These are phyloP conservation scores for Echinochloa phyllopogon DNA, from an alignment of 176 grass and related monocot genomes.

Conservation along the genomic window DNA sequence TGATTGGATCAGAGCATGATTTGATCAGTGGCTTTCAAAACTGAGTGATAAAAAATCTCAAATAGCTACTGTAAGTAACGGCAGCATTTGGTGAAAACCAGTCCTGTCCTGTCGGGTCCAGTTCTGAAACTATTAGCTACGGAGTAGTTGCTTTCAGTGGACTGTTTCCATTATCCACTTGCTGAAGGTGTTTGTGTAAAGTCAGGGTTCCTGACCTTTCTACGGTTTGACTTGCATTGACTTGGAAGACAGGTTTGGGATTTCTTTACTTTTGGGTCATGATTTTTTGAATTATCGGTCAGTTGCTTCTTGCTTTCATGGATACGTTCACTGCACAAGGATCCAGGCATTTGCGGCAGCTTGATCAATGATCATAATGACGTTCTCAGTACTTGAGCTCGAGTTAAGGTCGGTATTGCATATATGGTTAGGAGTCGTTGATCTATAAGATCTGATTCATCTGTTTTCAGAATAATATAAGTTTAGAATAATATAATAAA, in stretches of 20 bases:
- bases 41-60: background rate
- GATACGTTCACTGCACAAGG: background rate
- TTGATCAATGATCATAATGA: background rate
- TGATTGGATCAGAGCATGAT: background rate
- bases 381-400: background rate
- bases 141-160: conserved; percentile 26
- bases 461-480: background rate
- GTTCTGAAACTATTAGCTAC: background rate
- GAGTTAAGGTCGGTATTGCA: background rate
- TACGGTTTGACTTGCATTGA: conserved; percentile 47
- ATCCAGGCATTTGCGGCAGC: background rate
- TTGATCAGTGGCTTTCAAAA: background rate
- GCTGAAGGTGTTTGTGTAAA: conserved; percentile 36
- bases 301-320: background rate
- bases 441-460: background rate
- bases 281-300: background rate
- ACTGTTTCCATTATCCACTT: conserved; percentile 1
- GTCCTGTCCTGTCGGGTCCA: background rate
- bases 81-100: background rate
- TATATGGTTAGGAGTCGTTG: background rate
- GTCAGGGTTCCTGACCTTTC: conserved; percentile 12
- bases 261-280: background rate
- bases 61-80: background rate
- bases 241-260: conserved; percentile 40
- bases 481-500: too few species aligned